Evolutionary conservation across 2,329 filamentous ascomycete genomes (phyloP), one percentile per base, ranked within the genome.

Genomic region (Fusarium sp.): DNA sequence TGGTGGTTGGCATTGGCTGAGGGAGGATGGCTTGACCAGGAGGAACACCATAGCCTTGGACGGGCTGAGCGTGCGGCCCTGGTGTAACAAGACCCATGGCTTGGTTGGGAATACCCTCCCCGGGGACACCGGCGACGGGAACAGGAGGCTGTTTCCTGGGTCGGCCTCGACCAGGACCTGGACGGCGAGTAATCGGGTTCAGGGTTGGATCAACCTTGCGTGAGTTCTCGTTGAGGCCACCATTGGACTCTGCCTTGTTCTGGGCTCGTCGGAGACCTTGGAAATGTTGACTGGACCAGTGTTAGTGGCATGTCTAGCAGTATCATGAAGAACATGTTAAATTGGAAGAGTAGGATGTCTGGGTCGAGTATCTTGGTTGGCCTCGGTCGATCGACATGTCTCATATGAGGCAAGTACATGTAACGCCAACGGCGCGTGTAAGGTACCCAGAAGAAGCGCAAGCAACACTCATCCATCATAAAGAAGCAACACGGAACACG

Each of bases 141-240:
- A 63, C 74, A 42, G 77, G 73, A n/a, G 81, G 80, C 45, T 82
- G 80, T 77, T 90, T 91, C 63, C 85, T 83, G 0, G 88, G 87
- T 8, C 89, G 84, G 2, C 88, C 88, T 52, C 89, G 85, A 14
- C 89, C 89, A 5, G 89, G 89, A 0, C 89, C 89, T 5, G 89
- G 89, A 29, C 89, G 85, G 18, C 89, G 85, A n/a, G 88, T 91
- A 75, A 91, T 90, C 60, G 89, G 89, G 66, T 91, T 90, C 71
- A 83, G 63, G 0, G 86, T 87, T 10, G 89, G 89, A 75, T 91
- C 89, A 64, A 82, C 45, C 67, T 82, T 85, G 47, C 83, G 80
- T 25, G 83, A 73, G 47, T 70, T 82, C 22, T 86, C 84, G 11
- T 76, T 68, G 29, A 71, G 54, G 25, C 78, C 65, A 10, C 84